These are phyloP conservation scores for Scheffersomyces insectosa DNA, from an alignment of 1,139 yeast species.

Conservation along the genomic window DNA sequence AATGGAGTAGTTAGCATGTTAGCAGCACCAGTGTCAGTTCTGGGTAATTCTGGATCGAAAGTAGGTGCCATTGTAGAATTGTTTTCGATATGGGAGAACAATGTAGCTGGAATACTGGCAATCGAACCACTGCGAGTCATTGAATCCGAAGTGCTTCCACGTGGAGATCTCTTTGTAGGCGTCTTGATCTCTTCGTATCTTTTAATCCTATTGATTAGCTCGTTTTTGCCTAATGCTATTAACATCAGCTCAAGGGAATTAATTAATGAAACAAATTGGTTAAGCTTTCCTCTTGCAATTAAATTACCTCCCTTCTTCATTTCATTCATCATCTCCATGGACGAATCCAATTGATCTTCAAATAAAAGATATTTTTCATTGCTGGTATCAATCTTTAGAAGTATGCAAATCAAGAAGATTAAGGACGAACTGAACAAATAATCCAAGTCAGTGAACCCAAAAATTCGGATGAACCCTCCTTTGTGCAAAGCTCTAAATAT, in stretches of 20 bases:
- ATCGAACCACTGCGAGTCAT: too few relatives aligned
- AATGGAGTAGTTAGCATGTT: too few relatives aligned
- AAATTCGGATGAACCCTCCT: conserved; percentile 18
- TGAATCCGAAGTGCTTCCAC: not conserved
- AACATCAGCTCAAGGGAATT: conserved; percentile 10
- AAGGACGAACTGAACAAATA: conserved; percentile 23
- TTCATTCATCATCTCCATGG: conserved; percentile 21
- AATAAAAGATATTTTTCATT: conserved; percentile 11
- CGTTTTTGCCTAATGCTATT: conserved; percentile 3
- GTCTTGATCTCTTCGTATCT: conserved; percentile 1
- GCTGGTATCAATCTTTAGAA: conserved; percentile 15
- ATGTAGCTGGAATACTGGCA: too few relatives aligned
- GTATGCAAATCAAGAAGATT: conserved; percentile 23
- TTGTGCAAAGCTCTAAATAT: conserved; percentile 24
- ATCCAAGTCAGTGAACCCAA: conserved; percentile 31
- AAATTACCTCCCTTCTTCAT: conserved; percentile 26
- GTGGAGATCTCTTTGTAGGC: not conserved
- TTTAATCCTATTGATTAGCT: conserved; percentile 2
- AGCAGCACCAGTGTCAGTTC: too few relatives aligned
- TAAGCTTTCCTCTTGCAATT: conserved; percentile 25
- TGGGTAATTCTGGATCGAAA: too few relatives aligned
- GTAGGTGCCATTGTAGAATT: too few relatives aligned
- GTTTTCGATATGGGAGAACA: too few relatives aligned
- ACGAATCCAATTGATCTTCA: conserved; percentile 20
- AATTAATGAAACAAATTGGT: conserved; percentile 20